A percentile compares a stretch with the other conserved stretches of the same genome.
These are phyloP conservation scores for Pseudogymnoascus sp. DNA, from an alignment of 2,329 filamentous ascomycete genomes.

Conservation along the genomic window DNA sequence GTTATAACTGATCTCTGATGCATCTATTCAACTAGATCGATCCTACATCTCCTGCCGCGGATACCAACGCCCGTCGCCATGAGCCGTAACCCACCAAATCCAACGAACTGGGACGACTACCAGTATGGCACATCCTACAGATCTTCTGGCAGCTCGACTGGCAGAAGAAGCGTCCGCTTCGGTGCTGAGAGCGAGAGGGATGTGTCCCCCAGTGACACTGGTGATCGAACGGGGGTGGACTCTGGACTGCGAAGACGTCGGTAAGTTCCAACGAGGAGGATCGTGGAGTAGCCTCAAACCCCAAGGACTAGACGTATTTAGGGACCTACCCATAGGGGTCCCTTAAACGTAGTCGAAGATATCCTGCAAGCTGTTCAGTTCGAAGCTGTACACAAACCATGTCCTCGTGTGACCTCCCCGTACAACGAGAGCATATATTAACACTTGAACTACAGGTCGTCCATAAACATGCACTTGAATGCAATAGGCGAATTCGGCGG, in stretches of 20 bases:
- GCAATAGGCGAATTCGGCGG: conserved; percentile 69
- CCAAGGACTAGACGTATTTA: background rate
- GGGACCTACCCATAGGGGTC: background rate
- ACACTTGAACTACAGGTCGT: conserved; percentile 41
- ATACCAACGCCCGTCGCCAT: background rate
- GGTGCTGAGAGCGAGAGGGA: conserved; percentile 17
- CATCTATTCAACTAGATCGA: conserved; percentile 8
- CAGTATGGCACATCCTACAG: conserved; percentile 27
- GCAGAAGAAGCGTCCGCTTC: conserved; percentile 26
- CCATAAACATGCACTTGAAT: conserved; percentile 49
- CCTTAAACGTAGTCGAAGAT: background rate
- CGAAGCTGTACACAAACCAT: background rate
- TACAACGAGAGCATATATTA: background rate
- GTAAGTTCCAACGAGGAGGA: conserved; percentile 14
- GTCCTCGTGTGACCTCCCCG: background rate
- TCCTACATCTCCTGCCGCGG: background rate
- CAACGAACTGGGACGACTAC: conserved; percentile 28
- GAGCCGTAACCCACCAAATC: conserved; percentile 17
- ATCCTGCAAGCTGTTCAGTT: background rate
- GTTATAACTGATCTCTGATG: background rate
- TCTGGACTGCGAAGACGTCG: conserved; percentile 24
- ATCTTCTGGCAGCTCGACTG: conserved; percentile 25
- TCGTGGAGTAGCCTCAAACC: background rate
- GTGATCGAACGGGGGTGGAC: conserved; percentile 14
- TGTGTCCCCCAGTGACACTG: conserved; percentile 14